phyloP scores from a whole-genome alignment of 108 stramenopile species.

The Skeletonema potamos region DNA sequence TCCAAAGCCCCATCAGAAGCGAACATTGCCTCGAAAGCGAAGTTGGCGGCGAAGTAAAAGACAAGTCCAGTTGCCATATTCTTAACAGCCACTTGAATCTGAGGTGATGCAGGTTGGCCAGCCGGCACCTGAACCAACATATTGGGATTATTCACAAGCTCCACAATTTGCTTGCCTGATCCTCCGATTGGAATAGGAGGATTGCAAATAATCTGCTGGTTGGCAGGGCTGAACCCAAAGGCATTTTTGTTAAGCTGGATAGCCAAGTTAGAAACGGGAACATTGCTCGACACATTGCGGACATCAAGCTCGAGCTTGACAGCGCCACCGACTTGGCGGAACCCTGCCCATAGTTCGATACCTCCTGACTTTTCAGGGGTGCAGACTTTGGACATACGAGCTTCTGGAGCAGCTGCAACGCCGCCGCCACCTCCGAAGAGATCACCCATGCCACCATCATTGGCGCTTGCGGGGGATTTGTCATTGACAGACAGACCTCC shows the following conservation, averaged over 20 bases:
- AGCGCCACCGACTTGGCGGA: constrained; percentile 66
- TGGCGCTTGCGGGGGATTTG: constrained; percentile 16
- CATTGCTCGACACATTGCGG: constrained; percentile 61
- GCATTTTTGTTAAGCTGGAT: constrained; percentile 98
- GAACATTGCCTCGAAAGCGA: constrained; percentile 83
- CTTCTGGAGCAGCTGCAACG: constrained; percentile 49
- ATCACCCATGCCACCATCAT: constrained; percentile 20
- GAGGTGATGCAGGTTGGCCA: constrained; percentile 70
- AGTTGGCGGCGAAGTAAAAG: constrained; percentile 90
- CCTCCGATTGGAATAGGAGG: constrained; percentile 71
- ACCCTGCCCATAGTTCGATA: constrained; percentile 81
- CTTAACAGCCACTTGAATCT: constrained; percentile 94
- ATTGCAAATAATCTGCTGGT: constrained; percentile 84
- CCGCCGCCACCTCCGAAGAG: constrained; percentile 33
- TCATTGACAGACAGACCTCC: constrained; percentile 65
- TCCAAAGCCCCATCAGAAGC: constrained; percentile 77
- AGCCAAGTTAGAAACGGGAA: constrained; percentile 81
- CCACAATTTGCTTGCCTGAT: constrained; percentile 57
- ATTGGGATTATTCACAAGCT: constrained; percentile 67
- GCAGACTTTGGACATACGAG: constrained; percentile 75
- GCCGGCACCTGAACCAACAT: constrained; percentile 78
- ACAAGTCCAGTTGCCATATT: constrained; percentile 87
- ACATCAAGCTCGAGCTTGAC: constrained; percentile 89
- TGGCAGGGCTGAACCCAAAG: constrained; percentile 92
- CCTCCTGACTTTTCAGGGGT: constrained; percentile 85